phyloP scores from a whole-genome alignment of 495 filamentous ascomycete genomes.

The Acidomyces sp. region DNA sequence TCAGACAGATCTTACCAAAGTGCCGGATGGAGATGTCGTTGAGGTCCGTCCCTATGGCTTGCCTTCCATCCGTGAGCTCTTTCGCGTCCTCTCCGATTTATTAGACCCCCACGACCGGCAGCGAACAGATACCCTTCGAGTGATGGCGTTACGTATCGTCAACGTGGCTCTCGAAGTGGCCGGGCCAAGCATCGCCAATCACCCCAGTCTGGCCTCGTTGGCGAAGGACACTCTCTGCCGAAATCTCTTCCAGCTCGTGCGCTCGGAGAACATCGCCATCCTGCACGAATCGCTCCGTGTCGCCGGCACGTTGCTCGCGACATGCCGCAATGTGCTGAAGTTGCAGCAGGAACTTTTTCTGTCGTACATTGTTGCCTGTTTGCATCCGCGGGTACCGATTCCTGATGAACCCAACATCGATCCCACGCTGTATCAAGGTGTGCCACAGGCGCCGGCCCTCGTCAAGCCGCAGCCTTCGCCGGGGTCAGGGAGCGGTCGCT shows the following conservation, averaged over 20 bases:
- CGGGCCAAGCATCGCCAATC: conserved; percentile 86
- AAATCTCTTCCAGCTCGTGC: conserved; percentile 90
- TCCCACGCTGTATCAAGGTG: conserved; percentile 81
- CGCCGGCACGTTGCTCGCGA: conserved; percentile 77
- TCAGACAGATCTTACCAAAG: conserved; percentile 24
- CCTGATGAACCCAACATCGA: conserved; percentile 82
- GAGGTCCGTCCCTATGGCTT: conserved; percentile 79
- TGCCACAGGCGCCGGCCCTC: conserved; percentile 78
- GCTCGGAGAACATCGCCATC: conserved; percentile 89
- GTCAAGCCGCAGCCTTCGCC: conserved; percentile 59
- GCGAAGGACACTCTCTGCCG: conserved; percentile 91
- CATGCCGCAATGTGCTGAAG: conserved; percentile 84
- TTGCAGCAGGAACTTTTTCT: conserved; percentile 94
- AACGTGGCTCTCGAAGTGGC: conserved; percentile 96
- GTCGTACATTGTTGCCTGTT: conserved; percentile 84
- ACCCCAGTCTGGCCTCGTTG: conserved; percentile 74
- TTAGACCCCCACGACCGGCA: conserved; percentile 84
- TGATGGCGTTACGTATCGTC: conserved; percentile 94
- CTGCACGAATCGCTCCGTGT: conserved; percentile 85
- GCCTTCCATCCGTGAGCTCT: conserved; percentile 84
- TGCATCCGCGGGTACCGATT: conserved; percentile 86
- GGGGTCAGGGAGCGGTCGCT: conserved; percentile 60
- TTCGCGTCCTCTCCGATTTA: conserved; percentile 88
- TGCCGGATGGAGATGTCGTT: conserved; percentile 16
- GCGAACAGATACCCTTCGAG: conserved; percentile 86